phyloP scores from a whole-genome alignment of 139 green algal genomes.

The Tetradesmus lagerheimii region DNA sequence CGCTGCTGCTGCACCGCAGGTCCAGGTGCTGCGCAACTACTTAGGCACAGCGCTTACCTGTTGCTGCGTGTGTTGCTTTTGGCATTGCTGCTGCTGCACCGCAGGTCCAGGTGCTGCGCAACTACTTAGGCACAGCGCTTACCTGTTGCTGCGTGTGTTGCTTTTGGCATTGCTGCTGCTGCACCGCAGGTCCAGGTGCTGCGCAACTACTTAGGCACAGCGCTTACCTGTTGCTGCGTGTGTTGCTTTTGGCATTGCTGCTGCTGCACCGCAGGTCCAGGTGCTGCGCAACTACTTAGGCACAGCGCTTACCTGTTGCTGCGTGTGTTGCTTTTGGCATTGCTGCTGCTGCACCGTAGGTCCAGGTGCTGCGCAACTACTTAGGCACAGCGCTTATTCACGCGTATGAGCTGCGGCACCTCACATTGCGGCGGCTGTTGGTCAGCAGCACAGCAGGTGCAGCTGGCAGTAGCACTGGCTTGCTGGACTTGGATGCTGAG shows the following conservation, averaged over 20 bases:
- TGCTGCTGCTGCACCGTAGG: constrained; percentile 32
- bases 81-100: background rate
- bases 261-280: constrained; percentile 43
- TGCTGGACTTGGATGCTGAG: constrained; percentile 66
- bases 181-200: constrained; percentile 53
- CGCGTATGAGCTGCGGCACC: constrained; percentile 58
- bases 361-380: constrained; percentile 64
- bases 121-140: no score
- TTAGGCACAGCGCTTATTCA: constrained; percentile 60
- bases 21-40: constrained; percentile 62
- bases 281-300: constrained; percentile 69
- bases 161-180: background rate
- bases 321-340: no score
- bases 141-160: no score
- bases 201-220: constrained; percentile 66
- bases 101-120: no score
- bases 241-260: background rate
- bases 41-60: constrained; percentile 56
- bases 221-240: constrained; percentile 27
- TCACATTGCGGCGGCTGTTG: constrained; percentile 47
- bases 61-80: constrained; percentile 35
- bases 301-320: constrained; percentile 47
- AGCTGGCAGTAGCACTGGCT: background rate
- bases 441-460: constrained; percentile 22
- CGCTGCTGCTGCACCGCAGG: constrained; percentile 40